These are phyloP conservation scores for Acrasis kona DNA, from an alignment of 78 protist species.

Conservation along the genomic window DNA sequence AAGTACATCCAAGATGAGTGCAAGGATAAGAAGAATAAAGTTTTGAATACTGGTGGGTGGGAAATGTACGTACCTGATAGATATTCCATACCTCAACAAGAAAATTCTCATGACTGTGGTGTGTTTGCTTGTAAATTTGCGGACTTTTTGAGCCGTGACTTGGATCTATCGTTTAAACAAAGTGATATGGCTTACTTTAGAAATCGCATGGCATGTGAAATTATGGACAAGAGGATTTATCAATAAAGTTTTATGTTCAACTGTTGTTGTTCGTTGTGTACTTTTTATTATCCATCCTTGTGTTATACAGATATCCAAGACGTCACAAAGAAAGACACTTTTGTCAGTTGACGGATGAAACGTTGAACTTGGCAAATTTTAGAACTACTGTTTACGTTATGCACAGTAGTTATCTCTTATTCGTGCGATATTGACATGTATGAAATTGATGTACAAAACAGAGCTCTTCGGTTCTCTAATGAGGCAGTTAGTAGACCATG, in stretches of 20 bases:
- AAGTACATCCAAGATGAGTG: not conserved
- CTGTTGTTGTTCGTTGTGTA: no score
- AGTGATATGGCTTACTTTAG: not conserved
- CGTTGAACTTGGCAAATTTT: no score
- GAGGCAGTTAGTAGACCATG: no score
- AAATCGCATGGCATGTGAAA: not conserved
- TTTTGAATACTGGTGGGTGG: not conserved
- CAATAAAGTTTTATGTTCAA: not conserved
- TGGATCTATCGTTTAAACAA: not conserved
- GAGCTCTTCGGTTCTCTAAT: no score
- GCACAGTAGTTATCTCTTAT: no score
- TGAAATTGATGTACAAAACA: no score
- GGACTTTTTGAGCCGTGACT: slow-evolving; percentile 21
- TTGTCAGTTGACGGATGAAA: no score
- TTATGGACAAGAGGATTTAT: not conserved
- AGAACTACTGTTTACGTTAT: no score
- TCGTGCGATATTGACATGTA: no score
- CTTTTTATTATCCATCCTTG: no score
- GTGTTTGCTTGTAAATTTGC: slow-evolving; percentile 68
- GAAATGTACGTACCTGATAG: not conserved
- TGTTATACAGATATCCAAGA: no score
- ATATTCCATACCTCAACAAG: slow-evolving; percentile 45
- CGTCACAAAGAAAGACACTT: no score
- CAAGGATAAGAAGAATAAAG: not conserved
- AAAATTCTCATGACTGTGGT: slow-evolving; percentile 74